phyloP scores from a whole-genome alignment of 495 filamentous ascomycete species.

The Xanthoparmelia taractica region DNA sequence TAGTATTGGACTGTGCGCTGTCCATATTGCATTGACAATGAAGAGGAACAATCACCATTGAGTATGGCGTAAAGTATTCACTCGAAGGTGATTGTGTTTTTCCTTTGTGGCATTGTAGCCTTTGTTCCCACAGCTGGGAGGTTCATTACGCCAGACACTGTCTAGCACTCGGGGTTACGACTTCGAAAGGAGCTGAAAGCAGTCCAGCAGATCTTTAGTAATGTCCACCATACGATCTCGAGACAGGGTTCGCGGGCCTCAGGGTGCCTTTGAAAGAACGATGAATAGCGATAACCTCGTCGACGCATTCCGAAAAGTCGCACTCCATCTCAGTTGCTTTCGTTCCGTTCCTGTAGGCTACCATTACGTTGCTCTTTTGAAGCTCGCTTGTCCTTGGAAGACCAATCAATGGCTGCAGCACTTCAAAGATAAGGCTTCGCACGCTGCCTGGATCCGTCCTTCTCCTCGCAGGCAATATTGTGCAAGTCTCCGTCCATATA shows the following conservation, averaged over 20 bases:
- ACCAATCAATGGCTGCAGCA: conserved; percentile 2
- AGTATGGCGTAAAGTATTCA: neutral
- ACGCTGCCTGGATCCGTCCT: neutral
- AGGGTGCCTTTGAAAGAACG: neutral
- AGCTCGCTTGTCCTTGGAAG: neutral
- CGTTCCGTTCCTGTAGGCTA: neutral
- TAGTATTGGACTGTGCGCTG: too few species aligned
- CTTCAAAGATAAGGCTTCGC: neutral
- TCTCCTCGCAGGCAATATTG: neutral
- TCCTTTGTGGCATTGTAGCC: neutral
- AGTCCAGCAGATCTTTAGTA: neutral
- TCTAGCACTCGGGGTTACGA: neutral
- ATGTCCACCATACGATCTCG: neutral
- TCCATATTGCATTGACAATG: neutral
- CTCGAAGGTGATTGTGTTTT: neutral
- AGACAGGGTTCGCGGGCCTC: neutral
- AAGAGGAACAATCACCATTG: neutral
- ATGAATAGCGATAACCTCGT: neutral
- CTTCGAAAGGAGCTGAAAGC: neutral
- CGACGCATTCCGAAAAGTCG: neutral
- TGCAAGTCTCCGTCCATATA: conserved; percentile 8
- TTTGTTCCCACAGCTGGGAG: neutral
- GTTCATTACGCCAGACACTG: neutral
- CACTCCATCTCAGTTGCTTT: neutral
- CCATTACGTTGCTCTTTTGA: conserved; percentile 4